Evolutionary conservation across 371 early-diverging fungal genomes (phyloP).

Genomic region (Chytridiales sp.): DNA sequence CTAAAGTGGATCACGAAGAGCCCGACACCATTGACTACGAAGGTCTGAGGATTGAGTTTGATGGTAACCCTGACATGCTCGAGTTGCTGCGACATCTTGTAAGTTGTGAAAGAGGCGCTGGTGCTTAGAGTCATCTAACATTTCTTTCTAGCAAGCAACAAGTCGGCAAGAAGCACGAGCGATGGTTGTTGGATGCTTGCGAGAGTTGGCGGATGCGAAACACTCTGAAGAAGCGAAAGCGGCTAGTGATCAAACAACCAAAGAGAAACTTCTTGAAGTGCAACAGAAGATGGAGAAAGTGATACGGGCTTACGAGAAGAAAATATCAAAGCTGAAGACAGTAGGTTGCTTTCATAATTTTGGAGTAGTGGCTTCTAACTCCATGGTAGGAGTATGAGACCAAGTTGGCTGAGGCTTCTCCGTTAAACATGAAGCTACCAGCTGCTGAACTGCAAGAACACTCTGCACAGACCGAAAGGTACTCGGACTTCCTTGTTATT

Average conservation of each 20-base stretch:
- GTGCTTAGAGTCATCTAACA: background rate
- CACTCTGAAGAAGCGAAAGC: background rate
- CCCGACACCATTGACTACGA: slow-evolving; percentile 12
- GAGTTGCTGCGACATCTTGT: slow-evolving; percentile 20
- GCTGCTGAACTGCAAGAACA: background rate
- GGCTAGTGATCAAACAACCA: slow-evolving; percentile 7
- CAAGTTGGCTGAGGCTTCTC: background rate
- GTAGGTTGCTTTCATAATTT: background rate
- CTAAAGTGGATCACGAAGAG: slow-evolving; percentile 11
- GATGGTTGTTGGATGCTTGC: slow-evolving; percentile 22
- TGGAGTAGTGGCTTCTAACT: background rate
- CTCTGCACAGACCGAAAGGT: background rate
- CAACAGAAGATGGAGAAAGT: background rate
- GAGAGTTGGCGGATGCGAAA: slow-evolving; percentile 14
- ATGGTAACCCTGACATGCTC: slow-evolving; percentile 8
- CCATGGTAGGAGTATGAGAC: too few relatives aligned
- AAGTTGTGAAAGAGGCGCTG: background rate
- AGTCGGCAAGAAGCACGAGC: slow-evolving; percentile 9
- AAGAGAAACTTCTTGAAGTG: slow-evolving; percentile 1
- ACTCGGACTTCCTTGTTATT: background rate
- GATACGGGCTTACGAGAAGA: background rate
- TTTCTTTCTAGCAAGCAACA: slow-evolving; percentile 1
- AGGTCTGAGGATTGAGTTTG: slow-evolving; percentile 9
- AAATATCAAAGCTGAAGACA: background rate
- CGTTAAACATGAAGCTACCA: background rate